Evolutionary conservation across 352 stramenopile genomes (phyloP).

Genomic region (Aphanomyces cochlioides): DNA sequence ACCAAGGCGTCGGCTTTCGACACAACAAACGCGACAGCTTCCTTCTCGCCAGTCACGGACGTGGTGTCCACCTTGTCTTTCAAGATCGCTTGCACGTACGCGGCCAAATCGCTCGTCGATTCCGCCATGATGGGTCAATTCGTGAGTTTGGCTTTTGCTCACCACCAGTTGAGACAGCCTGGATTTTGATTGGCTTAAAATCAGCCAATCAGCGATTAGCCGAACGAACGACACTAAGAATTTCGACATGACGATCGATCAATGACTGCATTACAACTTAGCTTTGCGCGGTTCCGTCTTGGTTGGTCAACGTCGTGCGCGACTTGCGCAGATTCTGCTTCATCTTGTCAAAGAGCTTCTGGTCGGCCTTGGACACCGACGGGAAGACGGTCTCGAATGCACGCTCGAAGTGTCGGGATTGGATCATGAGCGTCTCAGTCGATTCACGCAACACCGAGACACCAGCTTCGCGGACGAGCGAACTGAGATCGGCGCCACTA

Average conservation of each 20-base stretch:
- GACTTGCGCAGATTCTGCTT: constrained; percentile 83
- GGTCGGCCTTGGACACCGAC: constrained; percentile 75
- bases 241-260: background rate
- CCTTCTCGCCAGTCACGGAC: constrained; percentile 42
- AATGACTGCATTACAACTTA: no score
- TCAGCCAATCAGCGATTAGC: background rate
- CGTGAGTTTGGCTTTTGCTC: constrained; percentile 4
- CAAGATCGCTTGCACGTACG: constrained; percentile 79
- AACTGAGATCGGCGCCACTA: constrained; percentile 96
- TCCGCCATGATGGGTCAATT: constrained; percentile 3
- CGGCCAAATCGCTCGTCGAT: constrained; percentile 53
- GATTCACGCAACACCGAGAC: constrained; percentile 89
- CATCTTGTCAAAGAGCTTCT: constrained; percentile 86
- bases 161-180: constrained; percentile 9
- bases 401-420: constrained; percentile 60
- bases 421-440: constrained; percentile 48
- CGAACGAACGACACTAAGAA: background rate
- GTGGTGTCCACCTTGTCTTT: constrained; percentile 47
- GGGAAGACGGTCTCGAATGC: constrained; percentile 80
- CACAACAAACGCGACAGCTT: constrained; percentile 47
- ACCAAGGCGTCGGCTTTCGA: constrained; percentile 56
- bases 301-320: constrained; percentile 36
- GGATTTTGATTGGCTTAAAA: constrained; percentile 7
- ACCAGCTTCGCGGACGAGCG: constrained; percentile 95
- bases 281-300: background rate